A percentile compares a stretch with the other conserved stretches of the same genome.
phyloP scores from a whole-genome alignment of 2,329 filamentous ascomycete genomes.

The Cladophialophora psammophila region DNA sequence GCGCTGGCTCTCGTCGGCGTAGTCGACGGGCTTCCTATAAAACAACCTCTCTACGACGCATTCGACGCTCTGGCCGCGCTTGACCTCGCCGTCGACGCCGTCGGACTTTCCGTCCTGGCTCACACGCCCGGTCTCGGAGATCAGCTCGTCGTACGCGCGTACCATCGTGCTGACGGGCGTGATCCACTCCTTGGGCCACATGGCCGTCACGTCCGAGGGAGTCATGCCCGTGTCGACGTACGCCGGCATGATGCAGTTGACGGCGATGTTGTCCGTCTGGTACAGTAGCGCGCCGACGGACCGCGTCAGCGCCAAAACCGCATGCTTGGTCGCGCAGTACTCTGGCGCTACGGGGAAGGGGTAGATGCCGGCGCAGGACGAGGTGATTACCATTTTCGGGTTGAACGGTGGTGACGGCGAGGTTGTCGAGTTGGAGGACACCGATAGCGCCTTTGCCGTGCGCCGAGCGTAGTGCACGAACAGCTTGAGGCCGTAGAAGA shows the following conservation, averaged over 20 bases:
- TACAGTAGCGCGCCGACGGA: conserved; percentile 42
- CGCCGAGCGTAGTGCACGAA: conserved; percentile 48
- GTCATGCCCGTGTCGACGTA: conserved; percentile 47
- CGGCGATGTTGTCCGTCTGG: conserved; percentile 45
- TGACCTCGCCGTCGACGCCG: conserved; percentile 25
- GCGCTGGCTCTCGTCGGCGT: conserved; percentile 50
- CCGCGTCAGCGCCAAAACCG: conserved; percentile 50
- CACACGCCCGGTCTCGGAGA: conserved; percentile 44
- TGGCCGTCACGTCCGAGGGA: conserved; percentile 40
- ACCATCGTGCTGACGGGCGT: conserved; percentile 48
- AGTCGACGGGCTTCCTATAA: conserved; percentile 50
- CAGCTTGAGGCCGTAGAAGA: conserved; percentile 49
- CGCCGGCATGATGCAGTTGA: conserved; percentile 48
- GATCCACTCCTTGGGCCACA: conserved; percentile 46
- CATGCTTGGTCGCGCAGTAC: conserved; percentile 54
- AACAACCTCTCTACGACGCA: conserved; percentile 51
- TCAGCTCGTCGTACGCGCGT: conserved; percentile 46
- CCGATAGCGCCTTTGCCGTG: conserved; percentile 27
- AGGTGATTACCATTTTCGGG: conserved; percentile 46
- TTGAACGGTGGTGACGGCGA: conserved; percentile 11
- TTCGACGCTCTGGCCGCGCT: conserved; percentile 48
- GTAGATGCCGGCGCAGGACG: conserved; percentile 46
- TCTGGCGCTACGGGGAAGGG: conserved; percentile 47
- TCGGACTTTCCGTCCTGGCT: conserved; percentile 26
- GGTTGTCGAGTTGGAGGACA: no score